Evolutionary conservation across 352 stramenopile species (phyloP).

Genomic region (Phytopythium sindhum): DNA sequence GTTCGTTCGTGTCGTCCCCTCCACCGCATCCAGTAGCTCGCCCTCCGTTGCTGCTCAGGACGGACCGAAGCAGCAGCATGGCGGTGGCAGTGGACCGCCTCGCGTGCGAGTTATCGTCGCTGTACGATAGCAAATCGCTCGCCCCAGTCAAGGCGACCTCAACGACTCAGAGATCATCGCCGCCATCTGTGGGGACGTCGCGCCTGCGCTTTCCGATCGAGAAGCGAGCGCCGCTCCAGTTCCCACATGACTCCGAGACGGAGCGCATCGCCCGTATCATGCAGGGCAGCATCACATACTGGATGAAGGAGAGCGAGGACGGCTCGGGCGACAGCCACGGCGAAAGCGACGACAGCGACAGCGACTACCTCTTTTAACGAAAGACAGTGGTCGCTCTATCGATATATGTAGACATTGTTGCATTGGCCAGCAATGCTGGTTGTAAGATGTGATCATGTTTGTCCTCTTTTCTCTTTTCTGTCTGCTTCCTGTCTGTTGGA

Average conservation of each 20-base stretch:
- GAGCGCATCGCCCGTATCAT: slow-evolving; percentile 81
- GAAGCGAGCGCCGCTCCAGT: slow-evolving; percentile 9
- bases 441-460: not conserved
- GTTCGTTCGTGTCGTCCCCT: not conserved
- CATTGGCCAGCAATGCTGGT: not conserved
- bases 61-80: not conserved
- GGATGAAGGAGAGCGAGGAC: slow-evolving; percentile 31
- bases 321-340: not conserved
- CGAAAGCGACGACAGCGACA: slow-evolving; percentile 5
- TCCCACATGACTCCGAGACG: slow-evolving; percentile 51
- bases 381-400: not conserved
- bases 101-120: not conserved
- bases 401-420: not conserved
- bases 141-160: not conserved
- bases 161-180: not conserved
- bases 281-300: slow-evolving; percentile 65
- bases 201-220: not conserved
- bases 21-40: not conserved
- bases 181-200: slow-evolving; percentile 7
- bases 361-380: slow-evolving; percentile 4
- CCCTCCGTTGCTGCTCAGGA: not conserved
- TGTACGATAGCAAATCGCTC: not conserved
- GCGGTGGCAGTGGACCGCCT: not conserved
- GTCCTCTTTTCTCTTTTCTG: not conserved
- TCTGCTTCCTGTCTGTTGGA: not conserved